Conservation (phyloP, 2,329 filamentous ascomycete genomes). For the Cercospora nicotianae region DNA sequence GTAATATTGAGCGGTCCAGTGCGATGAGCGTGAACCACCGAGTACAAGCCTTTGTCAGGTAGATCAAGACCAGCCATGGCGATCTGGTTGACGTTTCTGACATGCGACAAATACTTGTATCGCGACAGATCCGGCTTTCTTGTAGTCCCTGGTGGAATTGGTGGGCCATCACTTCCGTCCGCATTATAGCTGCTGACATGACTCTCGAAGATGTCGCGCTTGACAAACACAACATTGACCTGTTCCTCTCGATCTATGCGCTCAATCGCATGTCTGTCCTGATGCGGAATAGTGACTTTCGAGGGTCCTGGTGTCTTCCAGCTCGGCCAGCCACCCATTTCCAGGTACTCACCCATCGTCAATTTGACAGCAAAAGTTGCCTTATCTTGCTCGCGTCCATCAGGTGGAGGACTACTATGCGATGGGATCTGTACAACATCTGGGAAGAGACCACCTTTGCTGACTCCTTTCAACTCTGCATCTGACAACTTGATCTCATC, state of each 20-base stretch:
- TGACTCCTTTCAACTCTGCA: neutral
- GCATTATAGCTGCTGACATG: neutral
- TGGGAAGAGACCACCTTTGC: neutral
- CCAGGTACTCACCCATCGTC: neutral
- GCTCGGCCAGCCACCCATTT: neutral
- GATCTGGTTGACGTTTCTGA: neutral
- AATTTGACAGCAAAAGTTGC: neutral
- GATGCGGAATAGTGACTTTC: neutral
- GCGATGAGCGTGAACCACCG: neutral
- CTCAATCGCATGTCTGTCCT: neutral
- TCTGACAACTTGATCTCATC: neutral
- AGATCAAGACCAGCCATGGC: neutral
- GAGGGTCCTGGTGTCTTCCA: neutral
- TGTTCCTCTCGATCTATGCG: neutral
- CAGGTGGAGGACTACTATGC: neutral
- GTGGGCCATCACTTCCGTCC: neutral
- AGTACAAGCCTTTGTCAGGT: neutral
- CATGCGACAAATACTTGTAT: neutral
- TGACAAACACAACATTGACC: neutral
- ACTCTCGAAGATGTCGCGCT: neutral
- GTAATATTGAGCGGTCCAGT: neutral
- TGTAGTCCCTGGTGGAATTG: neutral
- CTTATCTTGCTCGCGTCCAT: neutral
- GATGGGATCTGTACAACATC: neutral
- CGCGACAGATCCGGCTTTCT: neutral